Conservation (phyloP, 1,284 basidiomycete genomes). For the Fomitopsis betulina region DNA sequence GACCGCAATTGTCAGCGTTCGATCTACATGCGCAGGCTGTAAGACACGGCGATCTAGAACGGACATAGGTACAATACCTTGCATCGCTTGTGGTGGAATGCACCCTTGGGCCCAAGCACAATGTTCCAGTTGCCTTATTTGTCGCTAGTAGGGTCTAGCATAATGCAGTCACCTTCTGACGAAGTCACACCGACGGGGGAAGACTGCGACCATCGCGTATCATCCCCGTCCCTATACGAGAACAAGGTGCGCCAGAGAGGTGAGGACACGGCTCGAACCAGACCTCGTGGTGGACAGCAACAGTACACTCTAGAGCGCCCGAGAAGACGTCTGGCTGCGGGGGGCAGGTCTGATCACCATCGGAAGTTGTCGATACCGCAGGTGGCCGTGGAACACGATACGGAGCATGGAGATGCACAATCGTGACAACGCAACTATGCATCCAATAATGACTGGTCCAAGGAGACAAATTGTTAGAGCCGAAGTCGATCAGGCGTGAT, state of each 20-base stretch:
- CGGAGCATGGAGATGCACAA: not conserved
- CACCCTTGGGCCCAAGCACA: no score
- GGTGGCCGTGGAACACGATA: not conserved
- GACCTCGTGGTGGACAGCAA: not conserved
- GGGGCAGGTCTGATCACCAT: not conserved
- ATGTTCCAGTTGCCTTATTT: no score
- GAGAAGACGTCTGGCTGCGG: not conserved
- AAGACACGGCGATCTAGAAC: no score
- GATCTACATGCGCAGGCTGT: no score
- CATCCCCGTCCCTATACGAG: not conserved
- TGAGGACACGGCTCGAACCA: not conserved
- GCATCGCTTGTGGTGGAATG: no score
- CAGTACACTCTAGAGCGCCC: not conserved
- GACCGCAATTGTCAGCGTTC: no score
- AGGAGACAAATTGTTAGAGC: not conserved
- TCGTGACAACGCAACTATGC: no score
- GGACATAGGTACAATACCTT: no score
- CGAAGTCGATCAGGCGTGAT: not conserved
- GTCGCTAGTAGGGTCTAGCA: no score
- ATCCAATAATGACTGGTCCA: not conserved
- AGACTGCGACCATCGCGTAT: not conserved
- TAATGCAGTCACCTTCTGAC: not conserved
- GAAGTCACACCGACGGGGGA: not conserved
- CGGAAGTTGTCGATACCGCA: not conserved
- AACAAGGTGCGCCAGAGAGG: not conserved